Percentiles rank a stretch among this genome's conserved stretches.
These are phyloP conservation scores for Pyrenophora seminiperda DNA, from an alignment of 2,329 filamentous ascomycete species.

Conservation along the genomic window DNA sequence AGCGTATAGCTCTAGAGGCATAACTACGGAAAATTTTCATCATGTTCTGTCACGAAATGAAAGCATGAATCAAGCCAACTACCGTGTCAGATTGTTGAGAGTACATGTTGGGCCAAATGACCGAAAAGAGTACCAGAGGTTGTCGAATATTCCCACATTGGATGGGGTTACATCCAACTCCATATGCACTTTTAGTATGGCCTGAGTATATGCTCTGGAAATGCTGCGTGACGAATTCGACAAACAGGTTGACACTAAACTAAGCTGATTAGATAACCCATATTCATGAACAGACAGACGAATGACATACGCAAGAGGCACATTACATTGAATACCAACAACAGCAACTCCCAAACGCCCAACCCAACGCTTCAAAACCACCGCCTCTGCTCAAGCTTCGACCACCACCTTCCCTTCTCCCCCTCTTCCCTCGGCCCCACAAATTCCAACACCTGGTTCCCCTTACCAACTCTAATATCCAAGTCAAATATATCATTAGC, in stretches of 20 bases:
- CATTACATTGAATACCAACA: background rate
- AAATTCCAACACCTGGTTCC: constrained; percentile 49
- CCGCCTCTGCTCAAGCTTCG: constrained; percentile 50
- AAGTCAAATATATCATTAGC: constrained; percentile 54
- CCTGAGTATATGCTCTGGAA: too few relatives aligned
- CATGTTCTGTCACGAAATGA: constrained; percentile 49
- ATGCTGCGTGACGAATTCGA: too few relatives aligned
- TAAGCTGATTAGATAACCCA: too few relatives aligned
- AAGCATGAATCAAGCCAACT: constrained; percentile 31
- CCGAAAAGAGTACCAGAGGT: background rate
- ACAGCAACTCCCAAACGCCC: background rate
- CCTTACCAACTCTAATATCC: constrained; percentile 50
- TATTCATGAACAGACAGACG: background rate
- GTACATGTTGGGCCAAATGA: constrained; percentile 1
- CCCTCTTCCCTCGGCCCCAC: constrained; percentile 53
- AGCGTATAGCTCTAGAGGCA: constrained; percentile 44
- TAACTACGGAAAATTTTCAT: constrained; percentile 47
- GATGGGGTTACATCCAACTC: too few relatives aligned
- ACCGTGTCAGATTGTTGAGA: constrained; percentile 5
- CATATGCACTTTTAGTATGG: too few relatives aligned
- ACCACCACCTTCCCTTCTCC: constrained; percentile 48
- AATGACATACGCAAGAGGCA: background rate
- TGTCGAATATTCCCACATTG: too few relatives aligned
- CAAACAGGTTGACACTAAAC: too few relatives aligned
- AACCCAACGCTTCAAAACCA: constrained; percentile 50